Conservation (phyloP, 2,329 filamentous ascomycete species). For the Coniosporium uncinatum region DNA sequence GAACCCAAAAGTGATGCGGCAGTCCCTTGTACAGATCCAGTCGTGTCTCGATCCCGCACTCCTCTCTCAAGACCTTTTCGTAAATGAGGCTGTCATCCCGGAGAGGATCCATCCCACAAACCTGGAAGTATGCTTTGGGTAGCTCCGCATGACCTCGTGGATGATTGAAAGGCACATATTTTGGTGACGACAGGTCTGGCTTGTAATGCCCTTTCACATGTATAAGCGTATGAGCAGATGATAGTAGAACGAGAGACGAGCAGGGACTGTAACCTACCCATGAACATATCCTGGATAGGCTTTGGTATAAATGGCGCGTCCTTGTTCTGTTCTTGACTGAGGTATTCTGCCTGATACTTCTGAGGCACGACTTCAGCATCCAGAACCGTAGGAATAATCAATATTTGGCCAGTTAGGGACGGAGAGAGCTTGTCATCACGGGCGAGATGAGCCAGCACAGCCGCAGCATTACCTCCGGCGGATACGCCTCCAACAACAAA, state of each 20-base stretch:
- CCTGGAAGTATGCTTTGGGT: slow-evolving; percentile 7
- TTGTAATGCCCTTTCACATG: too few relatives aligned
- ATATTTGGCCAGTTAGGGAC: slow-evolving; percentile 37
- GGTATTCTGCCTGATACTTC: background rate
- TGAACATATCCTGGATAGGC: background rate
- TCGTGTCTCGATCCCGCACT: slow-evolving; percentile 6
- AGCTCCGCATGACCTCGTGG: slow-evolving; percentile 1
- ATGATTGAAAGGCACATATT: background rate
- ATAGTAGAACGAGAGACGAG: too few relatives aligned
- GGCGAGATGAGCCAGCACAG: slow-evolving; percentile 36
- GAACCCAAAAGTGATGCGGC: slow-evolving; percentile 5
- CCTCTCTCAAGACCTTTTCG: slow-evolving; percentile 8
- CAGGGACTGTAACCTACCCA: too few relatives aligned
- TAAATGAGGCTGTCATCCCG: slow-evolving; percentile 8
- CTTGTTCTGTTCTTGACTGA: background rate
- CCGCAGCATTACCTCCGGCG: slow-evolving; percentile 45
- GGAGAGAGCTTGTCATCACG: slow-evolving; percentile 32
- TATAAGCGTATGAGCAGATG: too few relatives aligned
- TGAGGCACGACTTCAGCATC: background rate
- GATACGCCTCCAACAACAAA: slow-evolving; percentile 46
- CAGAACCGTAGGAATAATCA: slow-evolving; percentile 28
- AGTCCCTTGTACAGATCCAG: slow-evolving; percentile 9
- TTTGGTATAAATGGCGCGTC: background rate
- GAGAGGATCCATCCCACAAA: slow-evolving; percentile 8
- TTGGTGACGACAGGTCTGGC: background rate